These are phyloP conservation scores for Podaxis carcinomalis DNA, from an alignment of 768 basidiomycete species.

Conservation along the genomic window DNA sequence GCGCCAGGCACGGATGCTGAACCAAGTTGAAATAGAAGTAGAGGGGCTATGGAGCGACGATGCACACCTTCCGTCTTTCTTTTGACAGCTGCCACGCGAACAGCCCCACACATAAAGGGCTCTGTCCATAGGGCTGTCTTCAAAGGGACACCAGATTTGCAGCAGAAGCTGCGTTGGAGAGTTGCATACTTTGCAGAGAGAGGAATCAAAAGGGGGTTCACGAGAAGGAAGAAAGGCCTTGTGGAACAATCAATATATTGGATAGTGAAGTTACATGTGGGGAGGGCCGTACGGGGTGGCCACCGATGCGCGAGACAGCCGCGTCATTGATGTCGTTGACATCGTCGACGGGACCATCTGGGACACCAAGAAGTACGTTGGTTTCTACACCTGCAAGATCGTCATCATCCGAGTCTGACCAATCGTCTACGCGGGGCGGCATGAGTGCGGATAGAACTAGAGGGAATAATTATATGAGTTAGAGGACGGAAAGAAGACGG, in stretches of 20 bases:
- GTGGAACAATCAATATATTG: slow-evolving; percentile 38
- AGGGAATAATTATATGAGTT: slow-evolving; percentile 18
- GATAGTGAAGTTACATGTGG: slow-evolving; percentile 42
- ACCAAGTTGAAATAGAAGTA: slow-evolving; percentile 5
- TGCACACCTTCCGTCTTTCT: slow-evolving; percentile 65
- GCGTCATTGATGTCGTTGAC: slow-evolving; percentile 63
- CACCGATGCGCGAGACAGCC: slow-evolving; percentile 86
- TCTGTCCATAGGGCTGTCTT: slow-evolving; percentile 80
- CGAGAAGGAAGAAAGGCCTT: slow-evolving; percentile 71
- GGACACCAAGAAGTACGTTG: slow-evolving; percentile 72
- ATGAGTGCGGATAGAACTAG: slow-evolving; percentile 25
- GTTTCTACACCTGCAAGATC: slow-evolving; percentile 55
- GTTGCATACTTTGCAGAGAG: slow-evolving; percentile 68
- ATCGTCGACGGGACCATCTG: slow-evolving; percentile 65
- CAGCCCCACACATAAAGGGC: slow-evolving; percentile 87
- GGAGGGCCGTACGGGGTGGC: slow-evolving; percentile 78
- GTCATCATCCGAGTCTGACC: slow-evolving; percentile 82
- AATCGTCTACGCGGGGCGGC: slow-evolving; percentile 51
- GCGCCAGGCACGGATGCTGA: slow-evolving; percentile 79
- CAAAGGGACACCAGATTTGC: slow-evolving; percentile 89
- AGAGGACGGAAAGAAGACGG: slow-evolving; percentile 15
- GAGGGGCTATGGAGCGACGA: neutral
- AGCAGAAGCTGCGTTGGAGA: slow-evolving; percentile 76
- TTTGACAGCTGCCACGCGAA: slow-evolving; percentile 63
- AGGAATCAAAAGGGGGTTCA: slow-evolving; percentile 59